These are phyloP conservation scores for Pichia sp. DNA, from an alignment of 1,139 yeast genomes.

Conservation along the genomic window DNA sequence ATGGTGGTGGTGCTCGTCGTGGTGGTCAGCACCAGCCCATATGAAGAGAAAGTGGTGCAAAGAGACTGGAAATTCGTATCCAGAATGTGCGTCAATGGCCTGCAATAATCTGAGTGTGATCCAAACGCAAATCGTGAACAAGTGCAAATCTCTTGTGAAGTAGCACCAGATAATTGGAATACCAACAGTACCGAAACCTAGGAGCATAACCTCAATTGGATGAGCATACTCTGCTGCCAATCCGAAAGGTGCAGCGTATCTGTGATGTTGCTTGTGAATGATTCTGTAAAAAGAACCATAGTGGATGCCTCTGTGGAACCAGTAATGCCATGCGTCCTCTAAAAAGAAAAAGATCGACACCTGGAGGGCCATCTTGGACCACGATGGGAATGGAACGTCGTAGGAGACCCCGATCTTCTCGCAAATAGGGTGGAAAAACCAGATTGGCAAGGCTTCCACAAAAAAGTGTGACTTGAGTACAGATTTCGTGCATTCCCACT, in stretches of 20 bases:
- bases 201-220: constrained; percentile 83
- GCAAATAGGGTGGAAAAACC: constrained; percentile 93
- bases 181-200: constrained; percentile 94
- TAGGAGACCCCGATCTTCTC: constrained; percentile 67
- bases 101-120: constrained; percentile 83
- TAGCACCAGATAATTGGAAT: constrained; percentile 73
- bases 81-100: constrained; percentile 95
- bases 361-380: constrained; percentile 56
- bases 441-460: constrained; percentile 92
- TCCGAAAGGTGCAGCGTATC: constrained; percentile 96
- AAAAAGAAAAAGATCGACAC: constrained; percentile 70
- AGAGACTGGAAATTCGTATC: constrained; percentile 96
- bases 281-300: constrained; percentile 80
- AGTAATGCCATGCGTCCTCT: constrained; percentile 95
- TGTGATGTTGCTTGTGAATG: constrained; percentile 94
- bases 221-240: constrained; percentile 96
- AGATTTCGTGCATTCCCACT: constrained; percentile 84
- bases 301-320: constrained; percentile 87
- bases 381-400: constrained; percentile 78
- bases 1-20: constrained; percentile 92
- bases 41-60: constrained; percentile 84
- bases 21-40: constrained; percentile 99
- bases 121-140: constrained; percentile 84
- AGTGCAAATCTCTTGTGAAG: constrained; percentile 65
- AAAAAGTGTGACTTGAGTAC: constrained; percentile 81